Base-by-base conservation (phyloP, 2,329 filamentous ascomycete species). In the Aureobasidium sp. region DNA sequence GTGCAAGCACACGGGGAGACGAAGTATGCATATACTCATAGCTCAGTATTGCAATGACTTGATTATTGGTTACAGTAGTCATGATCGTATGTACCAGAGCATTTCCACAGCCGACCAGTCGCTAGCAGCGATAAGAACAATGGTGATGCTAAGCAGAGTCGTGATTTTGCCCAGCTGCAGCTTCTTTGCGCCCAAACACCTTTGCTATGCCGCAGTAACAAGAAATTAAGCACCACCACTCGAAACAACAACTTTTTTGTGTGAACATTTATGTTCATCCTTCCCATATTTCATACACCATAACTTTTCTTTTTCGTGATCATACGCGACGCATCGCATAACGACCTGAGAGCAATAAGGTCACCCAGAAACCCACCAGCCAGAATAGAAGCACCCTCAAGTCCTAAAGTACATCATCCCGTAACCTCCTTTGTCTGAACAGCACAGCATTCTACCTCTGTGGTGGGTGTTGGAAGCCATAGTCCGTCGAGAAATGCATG, bases 401-500 rank as follows among this genome's bases (percentile, higher is more conserved):
- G 5, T 41, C 16, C 7, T 34, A 39, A 29, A 39, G 5, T 7
- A 53, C 25, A 11, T 25, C 9, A 7, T 25, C 3, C 7, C 34
- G 8, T 10, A 36, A 27, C 50, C 37, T 13, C 11, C 50, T 3
- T 39, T 15, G 21, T 52, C 10, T 27, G 4, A 9, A 41, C 3
- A 11, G 15, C 25, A 21, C 50, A 15, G 2, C 30, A 21, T 30
- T 36, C 63, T 48, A 61, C 29, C 64, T 64, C 32, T 62, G 63
- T 34, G 59, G 61, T 13, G 58, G 64, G 32, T 75, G 71, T 63
- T 78, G 75, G 71, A 90, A 91, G 57, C 86, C 84, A 74, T 92
- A 94, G 61, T 90, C 88, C 2, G 88, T 89, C 11, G 91, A 91
- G 69, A 96, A 96, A 66, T 93, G 90, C 93, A 96, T 96, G 76